Percentiles rank a stretch among this genome's conserved stretches.
phyloP scores from a whole-genome alignment of 2,329 filamentous ascomycete genomes.

The Colletotrichum trifolii region DNA sequence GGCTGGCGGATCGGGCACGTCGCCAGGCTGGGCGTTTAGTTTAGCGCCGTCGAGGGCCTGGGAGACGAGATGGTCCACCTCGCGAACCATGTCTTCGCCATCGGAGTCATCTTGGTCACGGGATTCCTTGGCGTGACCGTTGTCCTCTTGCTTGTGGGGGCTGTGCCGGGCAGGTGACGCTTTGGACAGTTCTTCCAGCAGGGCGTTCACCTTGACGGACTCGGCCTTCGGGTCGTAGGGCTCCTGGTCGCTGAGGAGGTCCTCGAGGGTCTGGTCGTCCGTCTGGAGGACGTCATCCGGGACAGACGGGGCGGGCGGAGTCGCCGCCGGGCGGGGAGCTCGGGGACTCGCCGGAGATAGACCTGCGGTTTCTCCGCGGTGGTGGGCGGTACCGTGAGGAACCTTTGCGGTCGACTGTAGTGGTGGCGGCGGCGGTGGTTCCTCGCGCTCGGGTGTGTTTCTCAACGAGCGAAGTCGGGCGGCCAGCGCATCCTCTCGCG shows the following conservation, averaged over 20 bases:
- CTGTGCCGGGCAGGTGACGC: constrained; percentile 15
- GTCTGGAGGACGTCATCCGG: constrained; percentile 50
- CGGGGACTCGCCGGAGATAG: constrained; percentile 1
- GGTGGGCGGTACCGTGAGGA: constrained; percentile 12
- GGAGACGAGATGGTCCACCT: constrained; percentile 58
- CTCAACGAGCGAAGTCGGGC: constrained; percentile 64
- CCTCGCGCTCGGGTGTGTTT: constrained; percentile 46
- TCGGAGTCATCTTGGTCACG: constrained; percentile 57
- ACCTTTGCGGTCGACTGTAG: constrained; percentile 5
- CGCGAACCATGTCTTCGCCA: constrained; percentile 58
- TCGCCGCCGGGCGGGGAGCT: constrained; percentile 1
- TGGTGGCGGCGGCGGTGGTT: constrained; percentile 32
- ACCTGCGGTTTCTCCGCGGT: constrained; percentile 6
- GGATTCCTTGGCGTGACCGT: background rate
- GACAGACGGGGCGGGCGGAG: constrained; percentile 11
- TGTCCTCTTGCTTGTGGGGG: background rate
- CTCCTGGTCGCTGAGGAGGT: constrained; percentile 59
- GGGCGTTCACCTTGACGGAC: constrained; percentile 44
- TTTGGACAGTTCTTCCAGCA: constrained; percentile 50
- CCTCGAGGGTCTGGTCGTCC: constrained; percentile 64
- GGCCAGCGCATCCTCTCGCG: constrained; percentile 62
- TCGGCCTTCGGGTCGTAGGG: constrained; percentile 44
- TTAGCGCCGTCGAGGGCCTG: constrained; percentile 59
- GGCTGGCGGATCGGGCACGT: constrained; percentile 8
- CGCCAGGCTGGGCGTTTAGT: constrained; percentile 41